phyloP scores from a whole-genome alignment of 768 basidiomycete species.

The Psilocybe azurescens region DNA sequence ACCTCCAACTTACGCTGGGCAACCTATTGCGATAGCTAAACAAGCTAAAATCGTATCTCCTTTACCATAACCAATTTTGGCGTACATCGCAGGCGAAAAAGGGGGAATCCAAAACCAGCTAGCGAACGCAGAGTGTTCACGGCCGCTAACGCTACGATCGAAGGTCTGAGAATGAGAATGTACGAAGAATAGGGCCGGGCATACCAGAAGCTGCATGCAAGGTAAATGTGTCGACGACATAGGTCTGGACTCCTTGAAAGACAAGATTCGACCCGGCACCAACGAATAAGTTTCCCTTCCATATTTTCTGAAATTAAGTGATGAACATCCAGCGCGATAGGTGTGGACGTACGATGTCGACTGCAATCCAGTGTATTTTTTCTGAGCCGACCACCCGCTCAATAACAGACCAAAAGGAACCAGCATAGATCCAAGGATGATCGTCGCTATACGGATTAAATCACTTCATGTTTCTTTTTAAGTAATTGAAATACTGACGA shows the following conservation, averaged over 20 bases:
- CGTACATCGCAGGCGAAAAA: constrained; percentile 76
- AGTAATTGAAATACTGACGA: constrained; percentile 35
- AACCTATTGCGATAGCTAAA: constrained; percentile 61
- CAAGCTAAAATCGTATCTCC: constrained; percentile 70
- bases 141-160: constrained; percentile 61
- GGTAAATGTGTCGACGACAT: constrained; percentile 71
- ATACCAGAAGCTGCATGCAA: constrained; percentile 71
- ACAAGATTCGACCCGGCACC: constrained; percentile 62
- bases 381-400: constrained; percentile 71
- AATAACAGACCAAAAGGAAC: constrained; percentile 74
- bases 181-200: constrained; percentile 13
- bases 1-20: constrained; percentile 52
- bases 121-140: constrained; percentile 66
- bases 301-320: constrained; percentile 4
- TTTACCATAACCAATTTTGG: constrained; percentile 69
- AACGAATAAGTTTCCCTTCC: constrained; percentile 59
- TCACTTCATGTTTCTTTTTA: too few species aligned
- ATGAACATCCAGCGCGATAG: neutral
- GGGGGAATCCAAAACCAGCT: constrained; percentile 76
- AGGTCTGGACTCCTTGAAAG: constrained; percentile 70
- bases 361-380: constrained; percentile 69
- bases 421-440: constrained; percentile 61
- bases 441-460: constrained; percentile 45
- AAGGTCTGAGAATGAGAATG: constrained; percentile 4
- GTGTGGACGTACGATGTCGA: constrained; percentile 58